Evolutionary conservation across 2,329 filamentous ascomycete genomes (phyloP).

Genomic region (Chrysoporthe puriensis): DNA sequence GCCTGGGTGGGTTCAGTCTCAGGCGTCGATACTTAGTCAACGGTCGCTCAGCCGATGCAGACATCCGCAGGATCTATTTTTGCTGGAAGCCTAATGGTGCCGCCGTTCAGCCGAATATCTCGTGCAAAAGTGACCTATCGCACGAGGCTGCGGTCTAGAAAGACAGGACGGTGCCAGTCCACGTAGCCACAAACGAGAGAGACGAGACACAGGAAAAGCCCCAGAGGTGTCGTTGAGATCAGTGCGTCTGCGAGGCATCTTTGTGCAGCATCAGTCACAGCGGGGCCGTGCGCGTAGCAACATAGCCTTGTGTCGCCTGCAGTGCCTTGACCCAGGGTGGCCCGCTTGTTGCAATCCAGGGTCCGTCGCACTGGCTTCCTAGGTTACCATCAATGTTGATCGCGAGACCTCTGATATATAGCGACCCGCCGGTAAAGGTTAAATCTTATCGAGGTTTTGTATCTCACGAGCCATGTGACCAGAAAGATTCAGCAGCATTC

Average conservation of each 20-base stretch:
- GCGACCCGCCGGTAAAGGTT: conserved; percentile 16
- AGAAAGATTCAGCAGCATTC: conserved; percentile 22
- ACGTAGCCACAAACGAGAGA: neutral
- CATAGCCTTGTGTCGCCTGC: conserved; percentile 6
- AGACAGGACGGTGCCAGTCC: neutral
- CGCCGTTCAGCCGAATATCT: neutral
- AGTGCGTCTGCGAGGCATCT: conserved; percentile 3
- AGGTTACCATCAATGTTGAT: conserved; percentile 18
- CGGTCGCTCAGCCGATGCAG: neutral
- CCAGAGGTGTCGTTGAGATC: neutral
- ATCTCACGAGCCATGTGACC: conserved; percentile 10
- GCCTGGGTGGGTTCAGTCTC: neutral
- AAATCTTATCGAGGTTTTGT: conserved; percentile 17
- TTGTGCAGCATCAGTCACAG: conserved; percentile 3
- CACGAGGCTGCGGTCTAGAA: neutral
- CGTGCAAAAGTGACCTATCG: neutral
- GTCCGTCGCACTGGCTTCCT: conserved; percentile 27
- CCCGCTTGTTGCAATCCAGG: conserved; percentile 12
- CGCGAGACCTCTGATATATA: conserved; percentile 19
- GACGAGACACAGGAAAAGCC: neutral
- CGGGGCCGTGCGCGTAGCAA: conserved; percentile 2
- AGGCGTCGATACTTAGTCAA: neutral
- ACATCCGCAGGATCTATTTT: neutral
- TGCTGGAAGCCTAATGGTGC: neutral
- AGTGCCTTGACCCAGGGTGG: conserved; percentile 5